A percentile compares a stretch with the other conserved stretches of the same genome.
Conservation (phyloP, 176 grass and related monocot species). For the Eragrostis nindensis region DNA sequence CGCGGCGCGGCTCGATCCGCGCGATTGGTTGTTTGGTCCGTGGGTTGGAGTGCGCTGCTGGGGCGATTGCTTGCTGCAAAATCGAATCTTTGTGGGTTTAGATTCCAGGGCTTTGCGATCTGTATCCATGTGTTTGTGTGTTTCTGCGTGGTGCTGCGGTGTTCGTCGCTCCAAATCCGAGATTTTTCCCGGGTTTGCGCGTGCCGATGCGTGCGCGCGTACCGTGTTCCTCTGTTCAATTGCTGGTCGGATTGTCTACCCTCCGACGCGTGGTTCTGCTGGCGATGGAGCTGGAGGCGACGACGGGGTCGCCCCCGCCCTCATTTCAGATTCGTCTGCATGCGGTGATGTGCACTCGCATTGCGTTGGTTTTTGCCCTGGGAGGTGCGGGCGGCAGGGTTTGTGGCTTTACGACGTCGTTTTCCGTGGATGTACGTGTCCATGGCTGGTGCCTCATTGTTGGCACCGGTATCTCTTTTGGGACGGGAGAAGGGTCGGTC, state of each 20-base stretch:
- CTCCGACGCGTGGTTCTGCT: neutral
- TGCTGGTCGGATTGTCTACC: neutral
- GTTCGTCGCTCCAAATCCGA: neutral
- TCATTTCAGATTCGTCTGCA: slow-evolving; percentile 40
- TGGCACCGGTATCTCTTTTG: slow-evolving; percentile 14
- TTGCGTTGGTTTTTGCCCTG: neutral
- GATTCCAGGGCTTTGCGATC: neutral
- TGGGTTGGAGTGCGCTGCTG: neutral
- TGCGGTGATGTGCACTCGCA: slow-evolving; percentile 32
- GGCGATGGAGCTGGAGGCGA: neutral
- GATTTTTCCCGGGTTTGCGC: slow-evolving; percentile 12
- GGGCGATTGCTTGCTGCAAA: neutral
- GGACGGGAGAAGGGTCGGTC: neutral
- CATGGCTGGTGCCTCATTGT: slow-evolving; percentile 12
- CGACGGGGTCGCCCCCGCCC: neutral
- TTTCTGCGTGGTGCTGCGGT: too few relatives aligned
- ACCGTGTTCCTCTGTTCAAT: neutral
- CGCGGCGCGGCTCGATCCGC: slow-evolving; percentile 40
- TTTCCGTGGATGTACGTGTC: slow-evolving; percentile 43
- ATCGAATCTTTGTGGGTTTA: neutral
- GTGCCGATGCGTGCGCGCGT: neutral
- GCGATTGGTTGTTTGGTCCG: neutral
- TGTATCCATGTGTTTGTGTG: neutral
- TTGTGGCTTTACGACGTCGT: slow-evolving; percentile 45
- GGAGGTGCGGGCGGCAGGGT: neutral